Base-by-base conservation (phyloP, 768 basidiomycete genomes). In the Sarcomyxa edulis region DNA sequence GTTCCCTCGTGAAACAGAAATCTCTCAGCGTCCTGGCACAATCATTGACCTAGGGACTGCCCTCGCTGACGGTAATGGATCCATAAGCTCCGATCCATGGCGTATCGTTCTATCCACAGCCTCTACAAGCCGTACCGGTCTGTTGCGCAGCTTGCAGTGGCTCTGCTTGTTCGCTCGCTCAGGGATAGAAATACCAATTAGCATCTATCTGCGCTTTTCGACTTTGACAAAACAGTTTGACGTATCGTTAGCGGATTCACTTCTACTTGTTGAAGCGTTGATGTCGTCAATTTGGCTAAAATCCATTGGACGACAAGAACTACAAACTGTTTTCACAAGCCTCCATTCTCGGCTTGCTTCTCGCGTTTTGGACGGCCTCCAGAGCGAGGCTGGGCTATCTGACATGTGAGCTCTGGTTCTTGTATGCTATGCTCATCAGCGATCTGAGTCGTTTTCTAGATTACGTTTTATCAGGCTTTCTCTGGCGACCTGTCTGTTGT, bases 201-300 rank as follows among this genome's bases (percentile, higher is more conserved):
- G 62, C 3, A 68, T 68, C 4, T 78, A 80, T 48, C 54, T 60
- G 19, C 70, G 69, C 25, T 71, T 80, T 32, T 62, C 68, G 4
- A 44, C 56, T 7, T 52, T 74, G 14, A 62, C 71, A 5, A 51
- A 52, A 9, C 51, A 62, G 18, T 67, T 62, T 32, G 49, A 61
- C 6, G 51, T 61, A 4, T 55, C 68, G 2, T 54, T 84, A 7
- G 38, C 58, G 6, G 69, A 76, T 39, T 69, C 68, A 7, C 56
- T 68, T 10, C 47, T 72, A n/a, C 54, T 87, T 3, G 56, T 76
- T n/a, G 69, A 73, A 42, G 70, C 75, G 7, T 53, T 74, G 6
- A 51, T 81, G 32, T 62, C 68, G 32, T 75, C 76, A n/a, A 61
- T 68, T 5, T 89, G 81, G 81, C 60, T 81, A 24, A 71, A 64